Percentiles rank a stretch among this genome's conserved stretches.
Evolutionary conservation across 1,139 yeast genomes (phyloP).

Genomic region (Candida mesenterica): DNA sequence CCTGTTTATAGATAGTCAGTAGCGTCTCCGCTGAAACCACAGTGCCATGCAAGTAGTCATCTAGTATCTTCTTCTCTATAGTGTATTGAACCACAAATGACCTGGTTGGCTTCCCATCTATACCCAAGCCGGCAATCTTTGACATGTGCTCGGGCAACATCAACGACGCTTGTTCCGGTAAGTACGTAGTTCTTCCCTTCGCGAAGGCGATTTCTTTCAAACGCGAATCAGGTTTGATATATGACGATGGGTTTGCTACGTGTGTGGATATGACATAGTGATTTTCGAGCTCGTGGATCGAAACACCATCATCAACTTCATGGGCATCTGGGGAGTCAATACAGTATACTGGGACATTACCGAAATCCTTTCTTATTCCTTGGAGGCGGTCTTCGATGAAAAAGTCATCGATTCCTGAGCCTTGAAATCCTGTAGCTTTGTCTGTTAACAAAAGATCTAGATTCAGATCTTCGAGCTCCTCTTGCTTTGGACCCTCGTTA

Average conservation of each 20-base stretch:
- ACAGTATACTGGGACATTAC: constrained; percentile 64
- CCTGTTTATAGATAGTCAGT: constrained; percentile 14
- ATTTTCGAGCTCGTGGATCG: constrained; percentile 44
- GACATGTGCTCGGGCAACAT: constrained; percentile 71
- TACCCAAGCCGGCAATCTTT: constrained; percentile 58
- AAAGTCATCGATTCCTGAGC: constrained; percentile 21
- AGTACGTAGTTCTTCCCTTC: constrained; percentile 68
- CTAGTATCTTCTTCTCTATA: constrained; percentile 26
- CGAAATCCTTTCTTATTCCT: constrained; percentile 33
- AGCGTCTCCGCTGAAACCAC: constrained; percentile 19
- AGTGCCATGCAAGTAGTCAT: constrained; percentile 19
- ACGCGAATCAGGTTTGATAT: constrained; percentile 44
- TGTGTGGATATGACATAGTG: constrained; percentile 59
- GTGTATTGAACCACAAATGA: constrained; percentile 47
- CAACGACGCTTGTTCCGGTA: constrained; percentile 61
- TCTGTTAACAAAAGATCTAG: neutral
- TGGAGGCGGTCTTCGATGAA: constrained; percentile 35
- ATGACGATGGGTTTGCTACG: constrained; percentile 86
- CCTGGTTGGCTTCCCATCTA: constrained; percentile 37
- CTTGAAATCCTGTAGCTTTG: neutral
- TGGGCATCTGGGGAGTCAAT: constrained; percentile 80
- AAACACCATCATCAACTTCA: constrained; percentile 93
- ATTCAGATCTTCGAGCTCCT: neutral
- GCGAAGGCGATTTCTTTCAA: constrained; percentile 60
- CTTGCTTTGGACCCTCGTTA: neutral